Evolutionary conservation across 1,284 basidiomycete genomes (phyloP).

Genomic region (Afroboletus lepidellus): DNA sequence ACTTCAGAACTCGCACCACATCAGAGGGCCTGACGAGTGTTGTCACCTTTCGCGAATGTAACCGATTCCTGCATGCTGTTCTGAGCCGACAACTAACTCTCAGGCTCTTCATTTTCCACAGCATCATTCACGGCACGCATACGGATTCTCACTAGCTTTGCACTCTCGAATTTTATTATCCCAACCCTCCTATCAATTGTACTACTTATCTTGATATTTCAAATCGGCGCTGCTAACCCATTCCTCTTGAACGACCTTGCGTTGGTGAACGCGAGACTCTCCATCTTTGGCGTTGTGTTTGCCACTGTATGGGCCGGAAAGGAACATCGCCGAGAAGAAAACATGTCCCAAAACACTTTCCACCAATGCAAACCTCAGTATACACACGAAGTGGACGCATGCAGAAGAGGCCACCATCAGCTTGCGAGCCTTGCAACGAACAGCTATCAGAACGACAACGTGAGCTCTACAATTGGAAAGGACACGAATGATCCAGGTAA

Average conservation of each 20-base stretch:
- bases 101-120: background rate
- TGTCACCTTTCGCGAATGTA: conserved; percentile 1
- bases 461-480: background rate
- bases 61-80: background rate
- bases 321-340: conserved; percentile 3
- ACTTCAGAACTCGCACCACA: background rate
- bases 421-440: background rate
- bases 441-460: background rate
- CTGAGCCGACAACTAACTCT: background rate
- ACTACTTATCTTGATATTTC: conserved; percentile 13
- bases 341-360: background rate
- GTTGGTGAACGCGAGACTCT: conserved; percentile 18
- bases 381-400: background rate
- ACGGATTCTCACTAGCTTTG: conserved; percentile 13
- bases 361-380: background rate
- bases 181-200: conserved; percentile 20
- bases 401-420: background rate
- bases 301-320: conserved; percentile 30
- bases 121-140: conserved; percentile 15
- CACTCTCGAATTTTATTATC: conserved; percentile 25
- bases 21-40: conserved; percentile 2
- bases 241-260: conserved; percentile 7
- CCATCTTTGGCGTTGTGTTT: conserved; percentile 29
- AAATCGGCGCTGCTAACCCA: background rate
- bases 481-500: background rate